A percentile compares a stretch with the other conserved stretches of the same genome.
These are phyloP conservation scores for Tephrocybe sp. DNA, from an alignment of 768 basidiomycete species.

Conservation along the genomic window DNA sequence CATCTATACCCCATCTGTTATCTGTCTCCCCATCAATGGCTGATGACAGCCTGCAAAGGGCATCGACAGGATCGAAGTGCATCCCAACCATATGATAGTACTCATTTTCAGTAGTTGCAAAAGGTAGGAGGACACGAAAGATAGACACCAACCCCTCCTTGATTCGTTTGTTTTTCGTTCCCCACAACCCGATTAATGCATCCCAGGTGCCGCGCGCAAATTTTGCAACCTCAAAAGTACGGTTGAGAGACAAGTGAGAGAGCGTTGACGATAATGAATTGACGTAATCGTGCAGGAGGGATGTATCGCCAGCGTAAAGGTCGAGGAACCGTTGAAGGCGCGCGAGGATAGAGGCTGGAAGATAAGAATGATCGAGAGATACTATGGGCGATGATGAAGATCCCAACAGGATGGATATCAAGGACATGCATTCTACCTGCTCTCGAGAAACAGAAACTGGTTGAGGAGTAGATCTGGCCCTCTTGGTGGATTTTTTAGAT, in stretches of 20 bases:
- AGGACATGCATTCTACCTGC: conserved; percentile 70
- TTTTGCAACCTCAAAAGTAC: conserved; percentile 50
- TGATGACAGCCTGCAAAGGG: conserved; percentile 53
- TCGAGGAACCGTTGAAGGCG: conserved; percentile 57
- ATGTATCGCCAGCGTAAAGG: conserved; percentile 69
- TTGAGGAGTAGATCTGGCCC: conserved; percentile 12
- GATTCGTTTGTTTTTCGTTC: conserved; percentile 68
- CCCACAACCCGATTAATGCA: conserved; percentile 69
- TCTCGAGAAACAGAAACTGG: conserved; percentile 44
- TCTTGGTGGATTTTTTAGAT: conserved; percentile 20
- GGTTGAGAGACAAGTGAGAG: conserved; percentile 78
- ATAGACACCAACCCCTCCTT: conserved; percentile 83
- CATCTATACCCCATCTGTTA: conserved; percentile 62
- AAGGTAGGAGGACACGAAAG: conserved; percentile 72
- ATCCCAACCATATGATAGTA: conserved; percentile 8
- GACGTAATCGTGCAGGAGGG: conserved; percentile 77
- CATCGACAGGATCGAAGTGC: conserved; percentile 42
- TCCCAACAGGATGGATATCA: conserved; percentile 60
- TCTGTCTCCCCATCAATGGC: conserved; percentile 63
- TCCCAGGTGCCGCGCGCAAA: conserved; percentile 69
- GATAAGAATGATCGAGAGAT: conserved; percentile 35
- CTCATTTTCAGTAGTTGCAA: conserved; percentile 45
- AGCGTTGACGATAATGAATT: conserved; percentile 67
- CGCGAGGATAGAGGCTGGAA: conserved; percentile 54
- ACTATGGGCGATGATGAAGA: conserved; percentile 61